Evolutionary conservation across 306 rosid species (phyloP), one percentile per base, ranked within the genome.

Genomic region (Rosa multiflora): DNA sequence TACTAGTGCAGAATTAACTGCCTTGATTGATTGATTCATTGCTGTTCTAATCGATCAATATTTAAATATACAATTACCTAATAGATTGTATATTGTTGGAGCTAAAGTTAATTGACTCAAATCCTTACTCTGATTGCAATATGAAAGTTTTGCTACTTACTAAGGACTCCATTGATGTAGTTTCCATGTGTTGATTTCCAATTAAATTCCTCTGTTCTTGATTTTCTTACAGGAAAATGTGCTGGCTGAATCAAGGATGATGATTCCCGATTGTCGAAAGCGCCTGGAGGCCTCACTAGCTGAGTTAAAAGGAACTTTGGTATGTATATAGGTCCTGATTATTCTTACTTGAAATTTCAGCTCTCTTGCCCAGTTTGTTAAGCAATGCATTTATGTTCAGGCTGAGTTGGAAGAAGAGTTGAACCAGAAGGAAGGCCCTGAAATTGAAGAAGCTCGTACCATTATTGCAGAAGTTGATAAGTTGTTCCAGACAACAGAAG

Each of bases 201-300:
- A 76, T 39, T 72, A 23, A 32, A 58, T 46, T 73, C 68, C 29
- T 59, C 40, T 55, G 37, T 64, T 83, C 42, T 18, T 79, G 29
- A 56, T 83, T 52, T n/a, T 42, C 43, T 76, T 78, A 76, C 91
- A 94, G 98, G 98, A 94, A 87, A 92, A 90, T 87, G 98, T 94
- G 80, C 78, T 94, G 81, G 98, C 91, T 39, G 98, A 94, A 88
- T 94, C 97, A 72, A 89, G 97, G 88, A 94, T 92, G 98, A 94
- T 92, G 98, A 85, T 94, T 78, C 98, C 98, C 0, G 98, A 94
- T 67, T 94, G 94, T 69, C 87, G 75, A 82, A 94, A 89, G 90
- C 96, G 98, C 84, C 89, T 94, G 51, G 97, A 92, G 86, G 85
- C 91, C 6, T 80, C 97, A 76, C 66, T 93, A 76, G 89, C 86